A percentile compares a stretch with the other conserved stretches of the same genome.
Evolutionary conservation across 2,329 filamentous ascomycete genomes (phyloP).

Genomic region (Sclerotinia subarctica): DNA sequence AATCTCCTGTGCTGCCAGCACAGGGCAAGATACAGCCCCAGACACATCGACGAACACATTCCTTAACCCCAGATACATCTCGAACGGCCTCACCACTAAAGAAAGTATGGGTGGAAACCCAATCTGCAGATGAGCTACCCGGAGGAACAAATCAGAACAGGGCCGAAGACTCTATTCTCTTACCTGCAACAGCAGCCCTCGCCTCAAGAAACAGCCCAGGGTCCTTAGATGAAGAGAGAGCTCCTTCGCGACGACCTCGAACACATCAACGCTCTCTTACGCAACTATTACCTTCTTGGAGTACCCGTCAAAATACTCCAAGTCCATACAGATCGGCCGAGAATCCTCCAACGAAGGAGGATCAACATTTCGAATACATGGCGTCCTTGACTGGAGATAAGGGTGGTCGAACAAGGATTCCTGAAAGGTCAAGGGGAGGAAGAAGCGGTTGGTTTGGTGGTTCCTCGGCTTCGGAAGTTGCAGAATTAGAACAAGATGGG

Average conservation of each 20-base stretch:
- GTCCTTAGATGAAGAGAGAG: slow-evolving; percentile 24
- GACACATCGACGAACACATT: slow-evolving; percentile 19
- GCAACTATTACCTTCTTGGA: slow-evolving; percentile 29
- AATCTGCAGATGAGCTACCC: slow-evolving; percentile 27
- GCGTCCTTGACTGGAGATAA: slow-evolving; percentile 35
- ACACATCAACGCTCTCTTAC: slow-evolving; percentile 32
- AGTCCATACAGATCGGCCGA: slow-evolving; percentile 23
- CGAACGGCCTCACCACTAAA: slow-evolving; percentile 22
- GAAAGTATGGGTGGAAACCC: slow-evolving; percentile 35
- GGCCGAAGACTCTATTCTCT: slow-evolving; percentile 20
- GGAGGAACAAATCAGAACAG: slow-evolving; percentile 18
- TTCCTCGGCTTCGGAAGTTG: slow-evolving; percentile 29
- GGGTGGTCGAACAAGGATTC: slow-evolving; percentile 29
- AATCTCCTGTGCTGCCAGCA: slow-evolving; percentile 19
- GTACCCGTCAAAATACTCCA: slow-evolving; percentile 24
- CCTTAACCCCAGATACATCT: slow-evolving; percentile 24
- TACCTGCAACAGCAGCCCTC: slow-evolving; percentile 22
- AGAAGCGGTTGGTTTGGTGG: slow-evolving; percentile 36
- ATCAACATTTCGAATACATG: slow-evolving; percentile 30
- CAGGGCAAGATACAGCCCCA: slow-evolving; percentile 19
- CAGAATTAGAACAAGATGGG: slow-evolving; percentile 25
- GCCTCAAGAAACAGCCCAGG: slow-evolving; percentile 23
- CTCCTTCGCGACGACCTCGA: slow-evolving; percentile 24
- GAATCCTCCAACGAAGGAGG: slow-evolving; percentile 24
- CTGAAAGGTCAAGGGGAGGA: slow-evolving; percentile 33